A percentile compares a stretch with the other conserved stretches of the same genome.
These are phyloP conservation scores for Suillus lakei DNA, from an alignment of 768 basidiomycete genomes.

Conservation along the genomic window DNA sequence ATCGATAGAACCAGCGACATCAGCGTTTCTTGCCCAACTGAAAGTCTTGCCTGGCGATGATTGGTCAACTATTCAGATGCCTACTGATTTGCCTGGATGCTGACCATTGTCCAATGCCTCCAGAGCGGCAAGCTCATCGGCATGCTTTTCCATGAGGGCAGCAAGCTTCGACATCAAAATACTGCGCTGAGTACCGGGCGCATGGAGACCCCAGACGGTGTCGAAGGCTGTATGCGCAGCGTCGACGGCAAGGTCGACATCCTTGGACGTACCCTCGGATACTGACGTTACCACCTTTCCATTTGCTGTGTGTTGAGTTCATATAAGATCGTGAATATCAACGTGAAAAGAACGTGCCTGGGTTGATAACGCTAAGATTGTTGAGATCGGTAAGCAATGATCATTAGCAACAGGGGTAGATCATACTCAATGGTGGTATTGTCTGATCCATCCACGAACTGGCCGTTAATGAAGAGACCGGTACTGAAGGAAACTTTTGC, in stretches of 20 bases:
- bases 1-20: slow-evolving; percentile 52
- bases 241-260: slow-evolving; percentile 78
- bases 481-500: slow-evolving; percentile 61
- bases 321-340: slow-evolving; percentile 12
- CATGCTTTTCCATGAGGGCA: slow-evolving; percentile 62
- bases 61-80: background rate
- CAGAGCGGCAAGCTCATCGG: slow-evolving; percentile 70
- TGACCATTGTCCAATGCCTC: slow-evolving; percentile 73
- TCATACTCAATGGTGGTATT: slow-evolving; percentile 72
- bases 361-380: slow-evolving; percentile 59
- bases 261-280: slow-evolving; percentile 63
- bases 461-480: slow-evolving; percentile 73
- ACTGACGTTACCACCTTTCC: slow-evolving; percentile 66
- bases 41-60: slow-evolving; percentile 57
- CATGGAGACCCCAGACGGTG: slow-evolving; percentile 70
- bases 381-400: background rate
- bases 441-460: slow-evolving; percentile 63
- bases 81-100: background rate
- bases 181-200: slow-evolving; percentile 55
- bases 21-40: slow-evolving; percentile 50
- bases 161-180: slow-evolving; percentile 66
- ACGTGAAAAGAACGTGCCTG: slow-evolving; percentile 37
- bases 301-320: slow-evolving; percentile 47
- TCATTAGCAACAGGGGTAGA: background rate
- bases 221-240: slow-evolving; percentile 67